Evolutionary conservation across 2,329 filamentous ascomycete species (phyloP).

Genomic region (Colletotrichum lupini): DNA sequence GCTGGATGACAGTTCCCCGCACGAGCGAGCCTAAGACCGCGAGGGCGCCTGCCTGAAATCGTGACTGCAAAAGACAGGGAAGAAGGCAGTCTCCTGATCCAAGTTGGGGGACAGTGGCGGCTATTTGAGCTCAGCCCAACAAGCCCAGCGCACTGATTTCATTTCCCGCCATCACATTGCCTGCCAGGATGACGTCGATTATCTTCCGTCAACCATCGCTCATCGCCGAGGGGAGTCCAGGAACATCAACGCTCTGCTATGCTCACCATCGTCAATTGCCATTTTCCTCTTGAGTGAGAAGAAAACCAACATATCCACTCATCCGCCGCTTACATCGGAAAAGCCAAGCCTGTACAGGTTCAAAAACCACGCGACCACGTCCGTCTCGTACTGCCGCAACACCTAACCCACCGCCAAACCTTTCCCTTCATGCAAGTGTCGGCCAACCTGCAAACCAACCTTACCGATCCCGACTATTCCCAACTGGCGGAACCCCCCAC

Average conservation of each 20-base stretch:
- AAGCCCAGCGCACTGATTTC: neutral
- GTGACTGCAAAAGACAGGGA: neutral
- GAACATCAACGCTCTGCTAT: neutral
- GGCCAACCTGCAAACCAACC: neutral
- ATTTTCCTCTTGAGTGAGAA: neutral
- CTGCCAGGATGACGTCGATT: neutral
- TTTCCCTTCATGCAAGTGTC: neutral
- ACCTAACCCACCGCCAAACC: neutral
- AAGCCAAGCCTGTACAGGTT: neutral
- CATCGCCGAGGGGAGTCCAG: neutral
- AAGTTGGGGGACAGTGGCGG: neutral
- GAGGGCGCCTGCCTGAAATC: neutral
- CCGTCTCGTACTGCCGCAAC: neutral
- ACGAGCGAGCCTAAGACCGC: too few relatives aligned
- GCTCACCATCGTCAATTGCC: neutral
- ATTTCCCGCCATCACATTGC: neutral
- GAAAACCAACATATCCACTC: neutral
- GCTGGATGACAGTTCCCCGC: accelerated
- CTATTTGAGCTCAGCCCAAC: neutral
- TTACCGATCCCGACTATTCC: neutral
- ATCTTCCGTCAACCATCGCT: neutral
- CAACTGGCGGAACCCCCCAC: neutral
- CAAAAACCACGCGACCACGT: neutral
- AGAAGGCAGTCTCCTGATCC: neutral
- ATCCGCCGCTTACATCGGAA: neutral